phyloP scores from a whole-genome alignment of 2,329 filamentous ascomycete species.

The Colletotrichum costaricense region DNA sequence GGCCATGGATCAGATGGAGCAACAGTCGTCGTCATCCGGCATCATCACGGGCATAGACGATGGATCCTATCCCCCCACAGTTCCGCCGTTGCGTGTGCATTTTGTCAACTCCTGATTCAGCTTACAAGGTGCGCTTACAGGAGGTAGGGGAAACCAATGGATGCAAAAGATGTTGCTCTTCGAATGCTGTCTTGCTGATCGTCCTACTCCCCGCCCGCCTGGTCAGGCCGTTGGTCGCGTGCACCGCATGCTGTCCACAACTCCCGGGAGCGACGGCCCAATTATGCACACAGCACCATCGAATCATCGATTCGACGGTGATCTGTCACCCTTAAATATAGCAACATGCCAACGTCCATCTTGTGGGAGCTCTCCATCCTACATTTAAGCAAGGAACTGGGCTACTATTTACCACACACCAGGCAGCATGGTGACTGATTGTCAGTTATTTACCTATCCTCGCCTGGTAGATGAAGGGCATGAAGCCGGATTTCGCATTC shows the following conservation, averaged over 20 bases:
- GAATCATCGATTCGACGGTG: constrained; percentile 12
- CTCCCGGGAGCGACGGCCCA: neutral
- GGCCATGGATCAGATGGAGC: neutral
- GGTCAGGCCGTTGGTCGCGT: neutral
- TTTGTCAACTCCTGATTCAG: neutral
- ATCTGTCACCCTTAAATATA: constrained; percentile 25
- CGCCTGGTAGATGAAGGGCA: too few species aligned
- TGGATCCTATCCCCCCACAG: neutral
- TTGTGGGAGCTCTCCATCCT: neutral
- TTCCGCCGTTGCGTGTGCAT: constrained; percentile 1
- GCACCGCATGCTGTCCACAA: neutral
- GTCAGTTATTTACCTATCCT: neutral
- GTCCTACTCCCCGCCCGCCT: neutral
- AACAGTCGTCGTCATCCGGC: constrained; percentile 27
- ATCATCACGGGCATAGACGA: constrained; percentile 13
- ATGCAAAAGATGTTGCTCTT: neutral
- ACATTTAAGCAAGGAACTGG: neutral
- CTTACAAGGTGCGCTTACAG: neutral
- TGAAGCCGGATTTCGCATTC: neutral
- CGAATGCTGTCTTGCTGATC: neutral
- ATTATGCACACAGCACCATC: neutral
- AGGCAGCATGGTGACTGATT: too few species aligned
- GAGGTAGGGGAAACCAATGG: neutral
- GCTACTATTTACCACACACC: too few species aligned
- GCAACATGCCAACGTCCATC: constrained; percentile 2